These are phyloP conservation scores for Kodamaea nitidulidarum DNA, from an alignment of 805 yeast species.

Conservation along the genomic window DNA sequence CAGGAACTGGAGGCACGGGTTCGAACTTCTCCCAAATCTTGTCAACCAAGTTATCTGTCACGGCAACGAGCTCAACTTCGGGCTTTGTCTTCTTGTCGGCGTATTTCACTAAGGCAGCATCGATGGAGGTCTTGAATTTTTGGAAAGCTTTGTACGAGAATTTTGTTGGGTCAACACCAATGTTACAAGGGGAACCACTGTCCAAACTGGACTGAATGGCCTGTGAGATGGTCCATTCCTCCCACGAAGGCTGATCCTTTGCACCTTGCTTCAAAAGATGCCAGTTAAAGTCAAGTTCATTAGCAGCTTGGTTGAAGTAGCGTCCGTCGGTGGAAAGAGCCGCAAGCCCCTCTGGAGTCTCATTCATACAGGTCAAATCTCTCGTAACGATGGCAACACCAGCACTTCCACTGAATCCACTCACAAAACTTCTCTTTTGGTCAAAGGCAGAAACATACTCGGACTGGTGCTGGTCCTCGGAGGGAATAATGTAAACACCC, in stretches of 20 bases:
- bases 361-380: conserved; percentile 48
- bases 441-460: conserved; percentile 54
- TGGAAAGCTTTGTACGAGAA: conserved; percentile 35
- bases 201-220: conserved; percentile 49
- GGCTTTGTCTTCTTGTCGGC: conserved; percentile 21
- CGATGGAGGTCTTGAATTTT: conserved; percentile 29
- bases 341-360: conserved; percentile 50
- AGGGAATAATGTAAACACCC: conserved; percentile 55
- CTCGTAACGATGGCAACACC: conserved; percentile 58
- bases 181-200: conserved; percentile 34
- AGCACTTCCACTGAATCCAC: conserved; percentile 60
- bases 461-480: conserved; percentile 63
- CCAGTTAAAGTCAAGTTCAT: conserved; percentile 62
- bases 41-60: conserved; percentile 67
- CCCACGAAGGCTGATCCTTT: conserved; percentile 50
- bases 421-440: conserved; percentile 52
- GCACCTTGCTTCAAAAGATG: conserved; percentile 49
- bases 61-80: conserved; percentile 40
- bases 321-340: conserved; percentile 60
- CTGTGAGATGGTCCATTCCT: conserved; percentile 51
- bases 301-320: conserved; percentile 54
- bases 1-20: conserved; percentile 51
- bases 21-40: conserved; percentile 68
- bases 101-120: conserved; percentile 18
- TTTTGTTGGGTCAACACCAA: conserved; percentile 50